Evolutionary conservation across 192 early-diverging fungal genomes (phyloP).

Genomic region (Entophlyctis luteolus): DNA sequence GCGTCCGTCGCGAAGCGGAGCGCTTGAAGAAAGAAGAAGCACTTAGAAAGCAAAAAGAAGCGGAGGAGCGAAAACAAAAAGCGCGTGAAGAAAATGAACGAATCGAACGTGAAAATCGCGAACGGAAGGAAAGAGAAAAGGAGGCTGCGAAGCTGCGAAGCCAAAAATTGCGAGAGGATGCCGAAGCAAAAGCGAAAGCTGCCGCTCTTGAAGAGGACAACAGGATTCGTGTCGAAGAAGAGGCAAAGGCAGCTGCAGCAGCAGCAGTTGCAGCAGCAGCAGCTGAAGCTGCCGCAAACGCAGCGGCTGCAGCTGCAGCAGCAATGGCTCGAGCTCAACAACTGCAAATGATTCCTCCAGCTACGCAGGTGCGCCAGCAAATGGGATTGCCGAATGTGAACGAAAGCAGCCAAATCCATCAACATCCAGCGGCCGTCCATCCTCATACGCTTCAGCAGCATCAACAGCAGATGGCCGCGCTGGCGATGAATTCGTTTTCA

Average conservation of each 20-base stretch:
- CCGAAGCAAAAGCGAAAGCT: conserved; percentile 1
- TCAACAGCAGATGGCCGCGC: not conserved
- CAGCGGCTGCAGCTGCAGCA: not conserved
- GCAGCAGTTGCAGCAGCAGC: not conserved
- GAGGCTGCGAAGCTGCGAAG: conserved; percentile 13
- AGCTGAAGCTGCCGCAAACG: not conserved
- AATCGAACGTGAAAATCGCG: conserved; percentile 42
- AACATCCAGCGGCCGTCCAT: not conserved
- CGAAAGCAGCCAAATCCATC: not conserved
- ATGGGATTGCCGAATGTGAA: not conserved
- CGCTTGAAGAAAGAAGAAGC: conserved; percentile 37
- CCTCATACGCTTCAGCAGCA: not conserved
- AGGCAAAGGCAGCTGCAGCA: not conserved
- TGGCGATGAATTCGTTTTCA: no score
- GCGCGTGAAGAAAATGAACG: conserved; percentile 52
- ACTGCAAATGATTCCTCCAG: not conserved
- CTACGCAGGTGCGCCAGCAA: not conserved
- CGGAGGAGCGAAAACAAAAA: conserved; percentile 42
- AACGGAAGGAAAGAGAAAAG: conserved; percentile 47
- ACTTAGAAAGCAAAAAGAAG: conserved; percentile 52
- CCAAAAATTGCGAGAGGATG: conserved; percentile 8
- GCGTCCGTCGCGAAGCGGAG: conserved; percentile 40
- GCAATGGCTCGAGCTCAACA: not conserved
- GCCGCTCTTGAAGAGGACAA: not conserved
- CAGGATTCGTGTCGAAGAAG: not conserved